Conservation (phyloP, 371 early-diverging fungal genomes). For the Syncephalastrum monosporum region DNA sequence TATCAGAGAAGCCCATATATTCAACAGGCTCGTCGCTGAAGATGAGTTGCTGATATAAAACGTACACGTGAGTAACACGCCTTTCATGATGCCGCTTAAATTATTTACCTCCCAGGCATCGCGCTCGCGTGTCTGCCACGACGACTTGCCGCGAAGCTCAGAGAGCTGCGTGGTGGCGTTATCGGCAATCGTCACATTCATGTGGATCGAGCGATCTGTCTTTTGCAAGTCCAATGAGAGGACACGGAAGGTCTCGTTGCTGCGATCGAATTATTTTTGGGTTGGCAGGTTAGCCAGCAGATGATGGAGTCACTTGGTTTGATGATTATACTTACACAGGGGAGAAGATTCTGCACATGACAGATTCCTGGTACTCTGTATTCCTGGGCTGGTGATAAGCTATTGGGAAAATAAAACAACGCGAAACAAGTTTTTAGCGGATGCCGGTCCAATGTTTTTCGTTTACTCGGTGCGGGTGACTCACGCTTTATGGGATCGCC, state of each 20-base stretch:
- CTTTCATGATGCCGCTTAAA: too few species aligned
- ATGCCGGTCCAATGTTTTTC: background rate
- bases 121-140: background rate
- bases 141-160: conserved; percentile 9
- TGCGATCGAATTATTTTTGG: conserved; percentile 3
- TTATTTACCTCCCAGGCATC: too few species aligned
- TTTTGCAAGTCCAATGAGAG: conserved; percentile 28
- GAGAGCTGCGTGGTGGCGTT: conserved; percentile 10
- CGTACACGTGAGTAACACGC: too few species aligned
- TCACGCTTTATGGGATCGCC: conserved; percentile 32
- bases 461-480: background rate
- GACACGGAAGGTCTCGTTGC: conserved; percentile 29
- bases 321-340: conserved; percentile 18
- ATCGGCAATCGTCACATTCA: conserved; percentile 31
- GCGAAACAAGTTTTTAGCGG: too few species aligned
- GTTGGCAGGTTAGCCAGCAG: too few species aligned
- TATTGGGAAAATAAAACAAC: too few species aligned
- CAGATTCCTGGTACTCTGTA: background rate
- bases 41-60: too few species aligned
- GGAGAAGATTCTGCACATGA: conserved; percentile 7
- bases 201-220: conserved; percentile 20
- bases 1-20: too few species aligned
- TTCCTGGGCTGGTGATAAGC: too few species aligned
- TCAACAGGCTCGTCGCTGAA: too few species aligned
- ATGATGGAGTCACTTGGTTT: conserved; percentile 13